Evolutionary conservation across 2,329 filamentous ascomycete genomes (phyloP), one percentile per base, ranked within the genome.

Genomic region (Penicillium sp.): DNA sequence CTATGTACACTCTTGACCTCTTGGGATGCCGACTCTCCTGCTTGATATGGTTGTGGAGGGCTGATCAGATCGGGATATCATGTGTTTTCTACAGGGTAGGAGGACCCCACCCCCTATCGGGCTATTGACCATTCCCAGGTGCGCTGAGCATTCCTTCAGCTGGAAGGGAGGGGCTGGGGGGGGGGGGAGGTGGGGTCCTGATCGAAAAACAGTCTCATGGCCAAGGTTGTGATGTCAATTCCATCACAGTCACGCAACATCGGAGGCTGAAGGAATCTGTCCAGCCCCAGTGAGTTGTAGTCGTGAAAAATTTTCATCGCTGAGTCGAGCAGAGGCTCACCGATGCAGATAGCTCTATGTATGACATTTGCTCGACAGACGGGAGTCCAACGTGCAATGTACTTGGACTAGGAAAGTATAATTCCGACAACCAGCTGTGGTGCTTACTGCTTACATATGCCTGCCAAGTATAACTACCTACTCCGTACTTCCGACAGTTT

Each of bases 121-220:
- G 28, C 8, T 51, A 26, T 35, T 35, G 48, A 13, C 28, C 28
- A 33, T 33, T 49, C 26, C 28, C 28, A 33, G 33, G 46, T 33
- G 46, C 43, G 43, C 43, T 46, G 43, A 49, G 46, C 46, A 49
- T 49, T 49, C 26, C 14, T 49, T 49, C 26, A 33, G 46, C 46
- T 49, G 28, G 26, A 33, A 14, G 43, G 25, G 10, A 16, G 26
- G 26, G 46, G 28, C 40, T 43, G 43, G 25, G 43, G 43, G 43
- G 4, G 43, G 43, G 43, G 6, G 43, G 25, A 22, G 43, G 43
- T 11, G 43, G 43, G 43, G 6, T 42, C 40, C 11, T 28, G 10
- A 28, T 46, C 3, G 28, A 25, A 19, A 22, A 14, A 8, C 22
- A 22, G 42, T 25, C 40, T 46, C 43, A 26, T 19, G n/a, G 48